Evolutionary conservation across 1,284 basidiomycete genomes (phyloP).

Genomic region (Meripilus lineatus): DNA sequence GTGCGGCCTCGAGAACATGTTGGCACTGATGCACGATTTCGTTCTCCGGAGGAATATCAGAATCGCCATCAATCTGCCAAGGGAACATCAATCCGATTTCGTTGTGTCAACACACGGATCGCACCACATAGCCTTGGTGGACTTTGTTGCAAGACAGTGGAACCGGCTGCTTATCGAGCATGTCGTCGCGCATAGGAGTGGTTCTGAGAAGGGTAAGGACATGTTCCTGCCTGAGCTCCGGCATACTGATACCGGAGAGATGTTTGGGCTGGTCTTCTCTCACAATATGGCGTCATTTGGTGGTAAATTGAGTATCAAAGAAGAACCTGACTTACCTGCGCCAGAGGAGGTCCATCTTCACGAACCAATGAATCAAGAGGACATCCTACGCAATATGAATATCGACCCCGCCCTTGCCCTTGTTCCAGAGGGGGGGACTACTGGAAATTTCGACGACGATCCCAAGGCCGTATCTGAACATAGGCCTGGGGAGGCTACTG

Average conservation of each 20-base stretch:
- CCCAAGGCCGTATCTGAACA: too few species aligned
- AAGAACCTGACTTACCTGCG: not conserved
- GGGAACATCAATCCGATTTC: not conserved
- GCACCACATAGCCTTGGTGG: slow-evolving; percentile 8
- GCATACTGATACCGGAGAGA: slow-evolving; percentile 2
- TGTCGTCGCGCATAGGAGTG: not conserved
- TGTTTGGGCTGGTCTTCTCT: slow-evolving; percentile 9
- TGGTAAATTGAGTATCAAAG: not conserved
- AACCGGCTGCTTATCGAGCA: not conserved
- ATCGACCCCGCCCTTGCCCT: not conserved
- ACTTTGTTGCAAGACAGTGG: not conserved
- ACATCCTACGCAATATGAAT: not conserved
- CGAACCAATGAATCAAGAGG: not conserved
- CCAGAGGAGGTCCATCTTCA: too few species aligned
- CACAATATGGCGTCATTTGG: not conserved
- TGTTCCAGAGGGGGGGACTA: too few species aligned
- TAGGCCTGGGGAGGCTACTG: too few species aligned
- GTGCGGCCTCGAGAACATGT: slow-evolving; percentile 18
- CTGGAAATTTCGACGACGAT: not conserved
- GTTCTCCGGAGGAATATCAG: slow-evolving; percentile 10
- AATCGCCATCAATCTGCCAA: not conserved
- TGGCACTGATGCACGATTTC: slow-evolving; percentile 5
- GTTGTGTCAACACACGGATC: slow-evolving; percentile 5
- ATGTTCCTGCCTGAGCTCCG: slow-evolving; percentile 1
- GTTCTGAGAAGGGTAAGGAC: too few species aligned